A percentile compares a stretch with the other conserved stretches of the same genome.
Conservation (phyloP, 176 grass and related monocot genomes). For the Cenchrus fungigraminus region DNA sequence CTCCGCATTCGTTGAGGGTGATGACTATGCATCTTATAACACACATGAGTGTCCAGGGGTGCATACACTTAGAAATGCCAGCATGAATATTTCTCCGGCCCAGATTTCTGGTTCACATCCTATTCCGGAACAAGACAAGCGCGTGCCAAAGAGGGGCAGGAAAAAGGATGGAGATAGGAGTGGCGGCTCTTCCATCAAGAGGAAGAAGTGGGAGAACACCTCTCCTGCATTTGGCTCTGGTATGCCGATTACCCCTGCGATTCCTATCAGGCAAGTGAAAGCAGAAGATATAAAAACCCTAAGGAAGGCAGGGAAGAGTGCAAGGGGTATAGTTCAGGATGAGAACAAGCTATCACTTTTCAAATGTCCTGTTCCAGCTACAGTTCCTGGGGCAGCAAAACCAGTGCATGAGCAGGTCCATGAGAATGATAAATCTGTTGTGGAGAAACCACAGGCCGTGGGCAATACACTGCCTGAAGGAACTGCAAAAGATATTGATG, state of each 20-base stretch:
- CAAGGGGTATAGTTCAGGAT: conserved; percentile 26
- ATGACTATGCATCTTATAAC: conserved; percentile 20
- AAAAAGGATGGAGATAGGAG: conserved; percentile 36
- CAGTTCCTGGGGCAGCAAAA: background rate
- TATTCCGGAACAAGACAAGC: conserved; percentile 28
- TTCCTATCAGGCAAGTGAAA: conserved; percentile 58
- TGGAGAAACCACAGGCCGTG: background rate
- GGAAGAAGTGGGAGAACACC: conserved; percentile 25
- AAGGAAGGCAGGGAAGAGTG: background rate
- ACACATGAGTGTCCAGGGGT: conserved; percentile 8
- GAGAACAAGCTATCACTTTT: conserved; percentile 6
- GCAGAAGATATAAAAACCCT: conserved; percentile 39
- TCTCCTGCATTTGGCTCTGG: background rate
- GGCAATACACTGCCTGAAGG: background rate
- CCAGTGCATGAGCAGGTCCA: conserved; percentile 17
- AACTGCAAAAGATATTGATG: conserved; percentile 11
- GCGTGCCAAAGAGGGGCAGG: conserved; percentile 30
- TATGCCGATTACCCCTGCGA: conserved; percentile 36
- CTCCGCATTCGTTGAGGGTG: conserved; percentile 27
- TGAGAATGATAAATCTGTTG: conserved; percentile 8
- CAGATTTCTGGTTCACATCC: background rate
- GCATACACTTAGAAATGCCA: background rate
- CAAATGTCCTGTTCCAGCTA: conserved; percentile 25
- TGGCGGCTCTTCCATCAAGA: conserved; percentile 20
- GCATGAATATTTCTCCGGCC: background rate